Conservation (phyloP, 441 rosid species). For the Gossypium lobatum region DNA sequence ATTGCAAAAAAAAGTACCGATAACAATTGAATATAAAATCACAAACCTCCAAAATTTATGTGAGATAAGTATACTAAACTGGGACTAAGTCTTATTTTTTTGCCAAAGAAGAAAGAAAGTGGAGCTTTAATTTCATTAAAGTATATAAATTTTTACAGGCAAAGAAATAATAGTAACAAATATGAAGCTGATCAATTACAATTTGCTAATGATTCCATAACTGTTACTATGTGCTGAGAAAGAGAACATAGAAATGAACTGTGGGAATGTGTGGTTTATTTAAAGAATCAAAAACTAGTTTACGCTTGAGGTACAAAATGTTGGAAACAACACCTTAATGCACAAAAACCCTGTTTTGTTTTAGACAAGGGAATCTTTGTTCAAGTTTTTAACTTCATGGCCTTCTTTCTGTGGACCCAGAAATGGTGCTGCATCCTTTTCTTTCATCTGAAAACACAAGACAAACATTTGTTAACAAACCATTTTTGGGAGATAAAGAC, state of each 20-base stretch:
- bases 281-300: conserved; percentile 28
- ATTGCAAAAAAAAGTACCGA: too few relatives aligned
- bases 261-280: conserved; percentile 21
- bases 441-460: conserved; percentile 45
- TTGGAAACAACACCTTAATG: conserved; percentile 1
- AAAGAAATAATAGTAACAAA: neutral
- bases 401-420: conserved; percentile 59
- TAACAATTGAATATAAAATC: too few relatives aligned
- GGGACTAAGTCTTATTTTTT: too few relatives aligned
- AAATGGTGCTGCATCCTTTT: conserved; percentile 62
- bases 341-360: neutral
- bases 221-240: neutral
- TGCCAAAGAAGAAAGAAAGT: too few relatives aligned
- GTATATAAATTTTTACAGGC: too few relatives aligned
- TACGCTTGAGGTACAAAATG: conserved; percentile 21
- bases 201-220: neutral
- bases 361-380: conserved; percentile 66
- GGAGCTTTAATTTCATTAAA: too few relatives aligned
- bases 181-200: neutral
- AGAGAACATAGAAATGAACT: neutral
- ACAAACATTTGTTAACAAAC: neutral
- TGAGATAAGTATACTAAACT: too few relatives aligned
- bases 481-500: neutral
- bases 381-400: conserved; percentile 55
- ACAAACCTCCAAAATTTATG: too few relatives aligned